phyloP scores from a whole-genome alignment of 2,329 filamentous ascomycete species.

The Penicillium polonicum region DNA sequence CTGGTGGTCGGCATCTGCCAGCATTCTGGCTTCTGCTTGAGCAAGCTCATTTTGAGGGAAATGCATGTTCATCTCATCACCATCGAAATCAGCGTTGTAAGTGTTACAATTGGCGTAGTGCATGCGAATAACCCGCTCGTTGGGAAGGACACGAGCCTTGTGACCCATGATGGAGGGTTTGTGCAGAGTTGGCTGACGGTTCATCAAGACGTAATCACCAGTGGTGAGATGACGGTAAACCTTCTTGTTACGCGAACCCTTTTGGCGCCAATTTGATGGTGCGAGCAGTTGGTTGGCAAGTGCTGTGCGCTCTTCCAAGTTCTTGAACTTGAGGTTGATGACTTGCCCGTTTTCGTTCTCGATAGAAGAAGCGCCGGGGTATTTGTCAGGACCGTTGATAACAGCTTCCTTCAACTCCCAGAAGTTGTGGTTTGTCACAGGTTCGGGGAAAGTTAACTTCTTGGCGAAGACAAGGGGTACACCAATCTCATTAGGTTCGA shows the following conservation, averaged over 20 bases:
- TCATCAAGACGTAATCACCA: constrained; percentile 97
- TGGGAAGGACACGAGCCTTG: constrained; percentile 83
- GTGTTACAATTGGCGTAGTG: constrained; percentile 99
- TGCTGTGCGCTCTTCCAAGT: constrained; percentile 79
- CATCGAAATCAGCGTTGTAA: constrained; percentile 98
- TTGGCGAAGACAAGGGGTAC: constrained; percentile 97
- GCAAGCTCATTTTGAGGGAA: constrained; percentile 97
- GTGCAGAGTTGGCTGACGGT: constrained; percentile 94
- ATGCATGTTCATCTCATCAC: constrained; percentile 99
- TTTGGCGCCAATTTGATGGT: constrained; percentile 71
- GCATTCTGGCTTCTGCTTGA: constrained; percentile 83
- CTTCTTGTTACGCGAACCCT: constrained; percentile 85
- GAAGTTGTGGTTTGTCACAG: constrained; percentile 96
- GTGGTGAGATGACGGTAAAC: constrained; percentile 95
- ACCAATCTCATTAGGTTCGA: constrained; percentile 98
- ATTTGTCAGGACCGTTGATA: constrained; percentile 88
- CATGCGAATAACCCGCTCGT: constrained; percentile 98
- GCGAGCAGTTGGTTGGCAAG: constrained; percentile 91
- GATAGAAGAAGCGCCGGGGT: constrained; percentile 90
- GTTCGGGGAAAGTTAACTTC: constrained; percentile 94
- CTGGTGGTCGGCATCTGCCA: constrained; percentile 96
- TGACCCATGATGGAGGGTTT: constrained; percentile 99
- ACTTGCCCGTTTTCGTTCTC: constrained; percentile 95
- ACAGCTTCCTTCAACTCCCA: constrained; percentile 94
- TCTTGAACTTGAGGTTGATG: constrained; percentile 82